Percentiles rank a stretch among this genome's conserved stretches.
Conservation (phyloP, 805 yeast species). For the Saccharomycopsis sp. region DNA sequence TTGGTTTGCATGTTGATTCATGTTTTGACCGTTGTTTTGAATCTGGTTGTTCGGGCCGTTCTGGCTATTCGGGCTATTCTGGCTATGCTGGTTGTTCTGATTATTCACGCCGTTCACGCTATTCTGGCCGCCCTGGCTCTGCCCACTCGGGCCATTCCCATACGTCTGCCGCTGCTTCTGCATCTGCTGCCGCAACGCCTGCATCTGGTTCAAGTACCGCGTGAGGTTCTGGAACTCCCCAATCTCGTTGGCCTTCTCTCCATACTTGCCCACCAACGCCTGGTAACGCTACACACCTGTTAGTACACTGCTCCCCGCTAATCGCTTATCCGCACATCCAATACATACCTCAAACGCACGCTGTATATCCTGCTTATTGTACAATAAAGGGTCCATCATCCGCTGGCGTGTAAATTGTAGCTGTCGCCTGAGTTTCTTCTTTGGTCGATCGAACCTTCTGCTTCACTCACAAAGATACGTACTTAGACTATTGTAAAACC, state of each 20-base stretch:
- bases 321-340: too few species aligned
- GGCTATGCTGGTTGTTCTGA: too few species aligned
- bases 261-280: neutral
- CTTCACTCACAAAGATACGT: neutral
- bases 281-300: neutral
- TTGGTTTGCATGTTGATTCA: too few species aligned
- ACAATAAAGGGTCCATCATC: neutral
- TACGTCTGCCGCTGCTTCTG: conserved; percentile 2
- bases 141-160: too few species aligned
- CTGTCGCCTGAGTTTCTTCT: neutral
- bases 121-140: too few species aligned
- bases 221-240: neutral
- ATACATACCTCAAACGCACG: neutral
- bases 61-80: too few species aligned
- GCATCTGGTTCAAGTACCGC: neutral
- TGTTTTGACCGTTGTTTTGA: too few species aligned
- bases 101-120: too few species aligned
- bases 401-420: neutral
- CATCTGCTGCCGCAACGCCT: neutral
- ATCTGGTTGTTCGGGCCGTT: too few species aligned
- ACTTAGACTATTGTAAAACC: neutral
- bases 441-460: too few species aligned
- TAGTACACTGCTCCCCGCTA: neutral
- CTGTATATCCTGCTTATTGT: neutral
- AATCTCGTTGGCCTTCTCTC: neutral